phyloP scores from a whole-genome alignment of 176 grass and related monocot species.

The Carex cristatella region DNA sequence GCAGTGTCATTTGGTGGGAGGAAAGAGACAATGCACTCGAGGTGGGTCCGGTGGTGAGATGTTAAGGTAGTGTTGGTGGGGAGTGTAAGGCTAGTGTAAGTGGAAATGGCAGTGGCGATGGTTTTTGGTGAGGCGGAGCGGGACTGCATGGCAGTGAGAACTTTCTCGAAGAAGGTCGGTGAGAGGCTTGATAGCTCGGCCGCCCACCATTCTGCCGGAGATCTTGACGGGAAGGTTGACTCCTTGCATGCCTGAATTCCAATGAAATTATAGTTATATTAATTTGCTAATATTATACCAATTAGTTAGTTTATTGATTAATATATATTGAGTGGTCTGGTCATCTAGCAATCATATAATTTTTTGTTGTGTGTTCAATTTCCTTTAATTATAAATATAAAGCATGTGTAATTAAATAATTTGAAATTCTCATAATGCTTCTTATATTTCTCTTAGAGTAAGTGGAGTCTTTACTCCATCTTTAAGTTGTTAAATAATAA shows the following conservation, averaged over 20 bases:
- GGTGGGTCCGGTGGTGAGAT: conserved; percentile 10
- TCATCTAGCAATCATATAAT: too few relatives aligned
- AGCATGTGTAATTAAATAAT: background rate
- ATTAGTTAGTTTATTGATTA: background rate
- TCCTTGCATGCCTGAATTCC: conserved; percentile 47
- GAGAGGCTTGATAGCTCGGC: conserved; percentile 35
- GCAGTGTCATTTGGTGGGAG: conserved; percentile 35
- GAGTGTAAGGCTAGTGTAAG: conserved; percentile 43
- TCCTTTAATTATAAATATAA: background rate
- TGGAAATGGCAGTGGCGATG: conserved; percentile 27
- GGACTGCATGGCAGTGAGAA: conserved; percentile 40
- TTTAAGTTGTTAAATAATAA: too few relatives aligned
- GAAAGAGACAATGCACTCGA: conserved; percentile 44
- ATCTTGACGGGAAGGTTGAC: conserved; percentile 38
- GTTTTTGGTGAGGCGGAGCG: conserved; percentile 29
- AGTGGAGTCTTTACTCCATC: too few relatives aligned
- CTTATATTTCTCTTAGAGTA: background rate
- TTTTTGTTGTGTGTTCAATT: background rate
- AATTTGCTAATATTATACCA: background rate
- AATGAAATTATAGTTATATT: background rate
- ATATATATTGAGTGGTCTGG: background rate
- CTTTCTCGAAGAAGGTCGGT: conserved; percentile 46
- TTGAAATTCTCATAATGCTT: background rate
- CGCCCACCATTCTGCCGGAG: conserved; percentile 53
- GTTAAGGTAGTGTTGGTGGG: background rate